Evolutionary conservation across 306 rosid genomes (phyloP), one percentile per base, ranked within the genome.

Genomic region (Citrullus mucosospermus): DNA sequence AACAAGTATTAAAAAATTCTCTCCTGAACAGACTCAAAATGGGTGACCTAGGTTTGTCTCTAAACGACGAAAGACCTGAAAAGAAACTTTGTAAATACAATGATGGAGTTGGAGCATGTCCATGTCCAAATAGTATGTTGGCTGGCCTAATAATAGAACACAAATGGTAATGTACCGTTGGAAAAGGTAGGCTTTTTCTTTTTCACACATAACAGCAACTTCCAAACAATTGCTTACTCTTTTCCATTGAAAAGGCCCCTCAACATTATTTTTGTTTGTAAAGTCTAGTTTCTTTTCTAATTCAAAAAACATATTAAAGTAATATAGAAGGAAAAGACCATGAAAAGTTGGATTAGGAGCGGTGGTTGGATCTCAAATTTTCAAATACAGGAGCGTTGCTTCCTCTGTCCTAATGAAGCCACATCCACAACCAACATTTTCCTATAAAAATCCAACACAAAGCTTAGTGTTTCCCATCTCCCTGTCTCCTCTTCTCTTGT

Each of bases 371-470:
- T 2, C 60, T 50, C 57, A 48, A 44, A 16, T 73, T 50, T 73
- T 73, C 44, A 72, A 73, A 51, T 50, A 51, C 25, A 73, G 60
- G 60, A 30, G 77, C 59, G 77, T 51, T 15, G 59, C 60, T 48
- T 51, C 77, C 57, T 46, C 75, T 69, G 32, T 22, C 11, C 39
- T 36, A 36, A 36, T 36, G 39, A 36, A 36, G 6, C 39, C 0
- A 11, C 39, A 51, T 34, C 71, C 44, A 28, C 71, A 63, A 1
- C 46, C 20, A 36, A 36, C 55, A 68, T 43, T 20, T 68, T 44
- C 59, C 85, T 89, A 86, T 85, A 89, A 83, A 86, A 51, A 66
- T 38, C 50, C 72, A 66, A 66, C 34, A 22, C 18, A 20, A 0
- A 8, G 1, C 41, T n/a, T 10, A 28, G 1, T 67, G 51, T 39